Conservation (phyloP, 208 protist genomes). For the Polymyxa betae region DNA sequence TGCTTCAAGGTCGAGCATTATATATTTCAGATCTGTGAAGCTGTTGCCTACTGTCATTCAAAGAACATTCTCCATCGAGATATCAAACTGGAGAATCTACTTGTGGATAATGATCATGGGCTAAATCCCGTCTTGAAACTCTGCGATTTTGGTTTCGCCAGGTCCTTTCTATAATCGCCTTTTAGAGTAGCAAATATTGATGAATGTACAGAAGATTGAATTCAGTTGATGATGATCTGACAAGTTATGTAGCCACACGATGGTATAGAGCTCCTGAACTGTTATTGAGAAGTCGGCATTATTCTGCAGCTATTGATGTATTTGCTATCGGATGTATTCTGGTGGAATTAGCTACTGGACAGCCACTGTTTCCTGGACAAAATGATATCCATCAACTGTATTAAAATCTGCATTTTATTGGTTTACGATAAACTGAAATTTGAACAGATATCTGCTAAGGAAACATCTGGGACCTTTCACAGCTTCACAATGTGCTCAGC, state of each 20-base stretch:
- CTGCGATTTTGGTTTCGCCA: not conserved
- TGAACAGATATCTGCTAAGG: not conserved
- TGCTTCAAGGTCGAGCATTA: not conserved
- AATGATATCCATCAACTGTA: slow-evolving; percentile 85
- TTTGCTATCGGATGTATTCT: slow-evolving; percentile 88
- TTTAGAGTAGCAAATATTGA: not conserved
- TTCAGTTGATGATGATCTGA: not conserved
- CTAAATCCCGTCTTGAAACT: not conserved
- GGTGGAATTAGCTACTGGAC: slow-evolving; percentile 89
- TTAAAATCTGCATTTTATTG: not conserved
- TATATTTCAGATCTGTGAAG: not conserved
- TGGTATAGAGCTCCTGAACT: not conserved
- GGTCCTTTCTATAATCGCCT: not conserved
- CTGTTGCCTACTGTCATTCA: not conserved
- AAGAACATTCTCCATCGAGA: slow-evolving; percentile 2
- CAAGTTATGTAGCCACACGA: not conserved
- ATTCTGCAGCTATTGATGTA: not conserved
- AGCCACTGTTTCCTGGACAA: slow-evolving; percentile 88
- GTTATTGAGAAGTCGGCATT: not conserved
- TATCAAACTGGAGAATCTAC: not conserved
- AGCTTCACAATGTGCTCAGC: not conserved
- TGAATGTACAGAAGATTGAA: not conserved
- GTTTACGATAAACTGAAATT: not conserved
- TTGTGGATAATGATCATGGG: not conserved
- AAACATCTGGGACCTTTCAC: not conserved